Evolutionary conservation across 805 yeast species (phyloP).

Genomic region (Saturnispora diversa): DNA sequence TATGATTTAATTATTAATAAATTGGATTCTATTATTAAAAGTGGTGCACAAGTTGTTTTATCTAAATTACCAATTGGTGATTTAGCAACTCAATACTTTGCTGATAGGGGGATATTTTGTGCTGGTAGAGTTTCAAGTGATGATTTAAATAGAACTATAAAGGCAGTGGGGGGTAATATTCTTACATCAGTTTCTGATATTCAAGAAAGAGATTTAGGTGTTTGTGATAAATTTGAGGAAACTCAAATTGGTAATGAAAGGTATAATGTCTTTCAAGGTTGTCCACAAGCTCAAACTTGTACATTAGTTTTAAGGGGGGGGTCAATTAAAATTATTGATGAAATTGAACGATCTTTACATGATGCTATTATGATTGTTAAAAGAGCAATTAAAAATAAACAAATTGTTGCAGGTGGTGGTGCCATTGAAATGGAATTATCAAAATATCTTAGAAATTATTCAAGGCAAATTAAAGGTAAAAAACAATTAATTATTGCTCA

Average conservation of each 20-base stretch:
- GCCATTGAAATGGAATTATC: constrained; percentile 98
- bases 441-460: constrained; percentile 74
- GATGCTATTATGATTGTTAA: constrained; percentile 99
- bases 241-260: constrained; percentile 94
- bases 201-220: constrained; percentile 60
- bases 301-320: constrained; percentile 94
- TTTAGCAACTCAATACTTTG: constrained; percentile 96
- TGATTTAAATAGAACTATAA: constrained; percentile 85
- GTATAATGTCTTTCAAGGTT: constrained; percentile 86
- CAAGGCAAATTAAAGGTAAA: constrained; percentile 87
- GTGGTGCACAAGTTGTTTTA: constrained; percentile 89
- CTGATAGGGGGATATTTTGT: constrained; percentile 92
- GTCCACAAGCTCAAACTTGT: constrained; percentile 88
- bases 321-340: constrained; percentile 97
- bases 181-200: constrained; percentile 75
- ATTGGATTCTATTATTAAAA: constrained; percentile 67
- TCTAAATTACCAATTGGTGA: constrained; percentile 97
- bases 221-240: constrained; percentile 83
- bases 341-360: constrained; percentile 93
- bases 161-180: constrained; percentile 89
- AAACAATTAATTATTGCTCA: constrained; percentile 90
- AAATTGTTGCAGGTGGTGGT: constrained; percentile 97
- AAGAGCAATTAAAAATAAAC: constrained; percentile 79
- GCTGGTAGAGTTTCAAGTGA: constrained; percentile 90
- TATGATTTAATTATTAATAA: constrained; percentile 90